Base-by-base conservation (phyloP, 2,329 filamentous ascomycete genomes). In the Pseudogymnoascus sp. region DNA sequence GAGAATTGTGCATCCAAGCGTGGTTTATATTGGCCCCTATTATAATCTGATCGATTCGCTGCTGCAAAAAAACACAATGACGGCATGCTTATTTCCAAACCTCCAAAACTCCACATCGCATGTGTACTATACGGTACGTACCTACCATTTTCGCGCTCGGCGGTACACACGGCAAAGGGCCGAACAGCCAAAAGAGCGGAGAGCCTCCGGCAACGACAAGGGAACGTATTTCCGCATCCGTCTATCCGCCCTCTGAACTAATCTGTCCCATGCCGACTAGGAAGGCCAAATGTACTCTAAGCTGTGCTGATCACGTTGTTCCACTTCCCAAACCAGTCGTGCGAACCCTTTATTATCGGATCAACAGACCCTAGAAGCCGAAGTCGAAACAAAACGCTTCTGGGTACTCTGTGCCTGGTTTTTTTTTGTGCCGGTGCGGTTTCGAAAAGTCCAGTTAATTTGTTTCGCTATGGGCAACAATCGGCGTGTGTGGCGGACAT, bases 171-270 rank as follows among this genome's bases (percentile, higher is more conserved):
- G 43, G 43, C 43, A 53, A 53, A 53, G 43, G 43, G 43, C 43
- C 43, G 43, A 53, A 25, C 43, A 53, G 43, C 43, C 43, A n/a
- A n/a, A 50, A 50, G 43, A 50, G 43, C 43, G 43, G 43, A 50
- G 43, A 30, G 43, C 43, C 43, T 30, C n/a, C 43, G 25, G 43
- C 43, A 53, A 30, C 43, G 25, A 53, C 43, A 53, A 53, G n/a
- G 43, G 25, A 33, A 33, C 43, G 25, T 53, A 53, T 53, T 53
- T 53, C 43, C 43, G 43, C 43, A 53, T 53, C 43, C 43, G 25
- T 53, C 43, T 30, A 18, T 53, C 43, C 43, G 43, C 43, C 43
- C 30, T 22, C 22, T 25, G 30, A n/a, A n/a, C 25, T 30, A 7
- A 53, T 53, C 25, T 25, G n/a, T 53, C n/a, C 43, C 43, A 53